Evolutionary conservation across 768 basidiomycete species (phyloP), one percentile per base, ranked within the genome.

Genomic region (Neoboletus brunneissimus): DNA sequence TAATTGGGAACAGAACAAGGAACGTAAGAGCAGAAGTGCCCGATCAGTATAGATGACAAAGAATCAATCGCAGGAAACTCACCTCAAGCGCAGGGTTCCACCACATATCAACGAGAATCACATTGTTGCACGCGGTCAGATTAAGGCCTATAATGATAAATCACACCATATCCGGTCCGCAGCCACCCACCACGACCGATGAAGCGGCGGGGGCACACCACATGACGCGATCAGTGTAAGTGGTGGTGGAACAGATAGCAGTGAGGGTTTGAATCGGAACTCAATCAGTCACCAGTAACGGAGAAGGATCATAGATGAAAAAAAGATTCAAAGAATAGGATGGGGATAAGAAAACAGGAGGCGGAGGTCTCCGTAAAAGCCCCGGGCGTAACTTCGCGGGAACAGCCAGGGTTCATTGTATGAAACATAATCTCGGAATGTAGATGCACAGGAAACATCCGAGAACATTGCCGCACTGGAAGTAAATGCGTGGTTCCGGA

Each of bases 41-140:
- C 23, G 25, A 46, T 68, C 51, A 70, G 47, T 20, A 52, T 42
- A 23, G 18, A 48, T 47, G 51, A 16, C 42, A 43, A 16, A 27
- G 47, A 44, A 25, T 20, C 15, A 43, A 5, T 20, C 15, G 22
- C 43, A 13, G 34, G 46, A 54, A 64, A 67, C 81, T 59, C 60
- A 89, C 88, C 73, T 91, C 90, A 5, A 91, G 77, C 0, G 89
- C 91, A 11, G 91, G 91, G 69, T 93, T 89, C 93, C 95, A 98
- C 94, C 95, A 98, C 57, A 94, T 74, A 69, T 97, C 96, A 54
- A 93, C 82, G 4, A 98, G 80, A 62, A 98, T 89, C 38, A 98
- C 94, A 61, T 96, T 92, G 70, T 94, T 96, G 73, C 95, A 98
- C 37, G 86, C 87, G 0, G 93, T 94, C 64, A 98, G 69, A 68